These are phyloP conservation scores for Aspergillus udagawae DNA, from an alignment of 2,329 filamentous ascomycete species.

Conservation along the genomic window DNA sequence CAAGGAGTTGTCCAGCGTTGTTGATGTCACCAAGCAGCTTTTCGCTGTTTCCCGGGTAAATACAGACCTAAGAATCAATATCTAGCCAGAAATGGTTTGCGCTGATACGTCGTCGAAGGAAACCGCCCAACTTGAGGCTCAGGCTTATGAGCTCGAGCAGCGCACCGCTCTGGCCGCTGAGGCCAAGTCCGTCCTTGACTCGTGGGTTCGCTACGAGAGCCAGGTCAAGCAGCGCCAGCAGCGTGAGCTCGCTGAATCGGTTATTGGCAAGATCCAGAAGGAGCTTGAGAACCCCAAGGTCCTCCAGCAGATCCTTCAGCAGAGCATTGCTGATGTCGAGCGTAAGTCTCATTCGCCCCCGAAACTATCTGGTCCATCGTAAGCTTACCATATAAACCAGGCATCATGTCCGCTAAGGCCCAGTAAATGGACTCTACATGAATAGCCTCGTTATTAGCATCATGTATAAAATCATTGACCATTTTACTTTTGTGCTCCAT, in stretches of 20 bases:
- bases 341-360: conserved; percentile 55
- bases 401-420: conserved; percentile 39
- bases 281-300: conserved; percentile 97
- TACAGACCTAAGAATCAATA: neutral
- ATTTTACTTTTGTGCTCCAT: conserved; percentile 32
- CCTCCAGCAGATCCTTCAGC: conserved; percentile 95
- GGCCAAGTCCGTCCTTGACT: conserved; percentile 93
- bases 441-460: conserved; percentile 29
- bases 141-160: conserved; percentile 97
- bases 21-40: conserved; percentile 93
- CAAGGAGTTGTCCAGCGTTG: conserved; percentile 87
- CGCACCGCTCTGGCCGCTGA: conserved; percentile 85
- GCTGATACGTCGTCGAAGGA: conserved; percentile 55
- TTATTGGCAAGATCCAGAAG: conserved; percentile 98
- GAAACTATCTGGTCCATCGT: neutral
- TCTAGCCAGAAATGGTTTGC: neutral
- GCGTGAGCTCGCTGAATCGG: conserved; percentile 83
- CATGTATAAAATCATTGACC: conserved; percentile 40
- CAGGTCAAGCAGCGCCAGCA: conserved; percentile 99
- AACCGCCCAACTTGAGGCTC: conserved; percentile 90
- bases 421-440: conserved; percentile 33
- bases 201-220: conserved; percentile 96
- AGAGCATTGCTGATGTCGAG: conserved; percentile 94
- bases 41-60: conserved; percentile 96
- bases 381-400: conserved; percentile 21